Evolutionary conservation across 768 basidiomycete genomes (phyloP).

Genomic region (Lanmaoa pseudosensibilis): DNA sequence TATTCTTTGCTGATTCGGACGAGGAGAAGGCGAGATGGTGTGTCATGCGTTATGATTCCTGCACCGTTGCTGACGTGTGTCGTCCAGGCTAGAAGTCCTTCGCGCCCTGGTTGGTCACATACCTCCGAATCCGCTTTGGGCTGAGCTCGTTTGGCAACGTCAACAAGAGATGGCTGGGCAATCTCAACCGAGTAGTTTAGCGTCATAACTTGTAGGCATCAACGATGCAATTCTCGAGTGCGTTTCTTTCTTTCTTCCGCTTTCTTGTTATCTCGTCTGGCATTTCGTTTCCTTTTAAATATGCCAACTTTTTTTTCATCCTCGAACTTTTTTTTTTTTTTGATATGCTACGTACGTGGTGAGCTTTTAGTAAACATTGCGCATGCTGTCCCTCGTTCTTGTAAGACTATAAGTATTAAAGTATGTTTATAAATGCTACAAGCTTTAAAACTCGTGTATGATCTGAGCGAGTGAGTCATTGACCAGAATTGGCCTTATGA

Average conservation of each 20-base stretch:
- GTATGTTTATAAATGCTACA: constrained; percentile 19
- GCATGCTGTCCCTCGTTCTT: constrained; percentile 16
- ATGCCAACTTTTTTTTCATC: not conserved
- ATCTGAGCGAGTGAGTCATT: not conserved
- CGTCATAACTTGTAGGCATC: not conserved
- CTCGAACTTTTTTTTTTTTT: not conserved
- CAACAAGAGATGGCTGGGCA: constrained; percentile 48
- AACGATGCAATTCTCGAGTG: not conserved
- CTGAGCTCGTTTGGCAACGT: constrained; percentile 84
- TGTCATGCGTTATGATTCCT: constrained; percentile 21
- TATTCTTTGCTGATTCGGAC: constrained; percentile 90
- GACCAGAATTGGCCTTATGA: not conserved
- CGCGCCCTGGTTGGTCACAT: constrained; percentile 84
- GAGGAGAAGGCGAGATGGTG: constrained; percentile 88
- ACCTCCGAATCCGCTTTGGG: constrained; percentile 92
- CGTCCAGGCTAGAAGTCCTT: constrained; percentile 77
- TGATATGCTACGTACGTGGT: constrained; percentile 20
- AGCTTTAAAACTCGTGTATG: not conserved
- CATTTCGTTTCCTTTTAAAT: constrained; percentile 12
- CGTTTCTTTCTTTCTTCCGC: not conserved
- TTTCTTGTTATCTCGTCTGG: constrained; percentile 10
- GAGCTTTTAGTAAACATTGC: constrained; percentile 4
- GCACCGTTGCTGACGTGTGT: not conserved
- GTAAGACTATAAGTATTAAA: constrained; percentile 25
- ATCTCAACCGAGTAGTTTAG: not conserved